Percentiles rank a stretch among this genome's conserved stretches.
Conservation (phyloP, 2,329 filamentous ascomycete genomes). For the Paraconiothyrium brasiliense region DNA sequence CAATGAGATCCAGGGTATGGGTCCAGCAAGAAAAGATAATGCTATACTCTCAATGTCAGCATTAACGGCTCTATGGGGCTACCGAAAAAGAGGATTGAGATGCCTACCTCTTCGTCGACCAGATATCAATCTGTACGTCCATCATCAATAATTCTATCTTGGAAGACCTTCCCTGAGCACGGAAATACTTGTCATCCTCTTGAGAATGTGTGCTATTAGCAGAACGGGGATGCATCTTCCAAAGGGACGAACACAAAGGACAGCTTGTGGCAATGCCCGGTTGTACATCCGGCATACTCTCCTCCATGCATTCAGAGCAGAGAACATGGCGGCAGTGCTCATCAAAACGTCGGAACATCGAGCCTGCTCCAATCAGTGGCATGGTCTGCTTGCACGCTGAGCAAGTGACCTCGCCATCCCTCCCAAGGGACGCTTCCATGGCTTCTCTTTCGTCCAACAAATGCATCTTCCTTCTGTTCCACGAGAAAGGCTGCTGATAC, state of each 20-base stretch:
- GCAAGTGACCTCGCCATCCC: slow-evolving; percentile 41
- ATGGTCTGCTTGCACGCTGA: slow-evolving; percentile 42
- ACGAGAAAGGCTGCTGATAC: slow-evolving; percentile 57
- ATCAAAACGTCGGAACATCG: slow-evolving; percentile 32
- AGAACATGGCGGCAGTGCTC: slow-evolving; percentile 44
- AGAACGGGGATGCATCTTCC: slow-evolving; percentile 12
- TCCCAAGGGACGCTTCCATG: slow-evolving; percentile 35
- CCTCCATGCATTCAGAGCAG: slow-evolving; percentile 47
- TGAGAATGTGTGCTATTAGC: slow-evolving; percentile 12
- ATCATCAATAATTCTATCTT: slow-evolving; percentile 47
- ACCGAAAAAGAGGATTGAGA: background rate
- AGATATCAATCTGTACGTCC: slow-evolving; percentile 42
- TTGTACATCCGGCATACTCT: slow-evolving; percentile 25
- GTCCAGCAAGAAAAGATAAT: slow-evolving; percentile 48
- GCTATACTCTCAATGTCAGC: slow-evolving; percentile 19
- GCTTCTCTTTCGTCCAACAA: slow-evolving; percentile 50
- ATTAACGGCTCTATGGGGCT: background rate
- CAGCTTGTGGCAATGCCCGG: slow-evolving; percentile 23
- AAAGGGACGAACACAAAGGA: slow-evolving; percentile 35
- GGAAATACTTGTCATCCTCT: slow-evolving; percentile 42
- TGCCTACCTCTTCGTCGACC: slow-evolving; percentile 38
- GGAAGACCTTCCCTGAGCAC: slow-evolving; percentile 39
- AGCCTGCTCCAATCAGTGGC: slow-evolving; percentile 29
- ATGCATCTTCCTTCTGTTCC: slow-evolving; percentile 48
- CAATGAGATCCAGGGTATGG: slow-evolving; percentile 36